Base-by-base conservation (phyloP, 2,329 filamentous ascomycete genomes). In the Lachnellula subtilissima region DNA sequence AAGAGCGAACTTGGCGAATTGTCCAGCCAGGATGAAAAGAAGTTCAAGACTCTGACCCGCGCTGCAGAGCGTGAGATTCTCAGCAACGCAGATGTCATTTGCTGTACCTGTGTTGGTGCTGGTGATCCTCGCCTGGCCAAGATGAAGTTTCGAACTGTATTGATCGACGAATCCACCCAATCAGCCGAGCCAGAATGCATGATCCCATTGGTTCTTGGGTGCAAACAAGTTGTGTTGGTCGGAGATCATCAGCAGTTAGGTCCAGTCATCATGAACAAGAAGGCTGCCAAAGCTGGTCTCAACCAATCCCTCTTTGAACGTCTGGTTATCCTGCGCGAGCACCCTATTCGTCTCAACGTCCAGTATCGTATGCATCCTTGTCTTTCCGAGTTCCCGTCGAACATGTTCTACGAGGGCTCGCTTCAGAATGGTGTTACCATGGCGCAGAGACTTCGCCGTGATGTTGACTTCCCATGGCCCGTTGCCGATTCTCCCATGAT, bases 211-310 rank as follows among this genome's bases (percentile, higher is more conserved):
- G 93, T 99, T 35, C 81, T 99, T 22, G 94, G 94, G 50, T 99
- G 94, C 79, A 99, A 99, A 76, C 94, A 99, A 73, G 91, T 97
- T 50, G 94, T 99, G n/a, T 82, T 99, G 37, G 94, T 99, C 43
- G 94, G 94, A 70, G 94, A 99, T 70, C 94, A 99, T 74, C 95
- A 97, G 73, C 94, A 99, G 72, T 84, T 99, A 62, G 94, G 94
- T 0, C 94, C 94, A 1, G 94, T 99, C 67, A 97, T 99, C 70
- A 99, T 99, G 93, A 99, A 99, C 81, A 99, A 99, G 81, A 97
- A 97, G 75, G 94, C 94, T 14, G 94, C 94, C 59, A 97, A 97
- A 75, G 94, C 94, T 54, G 94, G 94, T 59, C 80, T 99, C 15
- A 97, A 97, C 74, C 94, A 97, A 73, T 97, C 93, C n/a, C 80